Evolutionary conservation across 2,329 filamentous ascomycete genomes (phyloP).

Genomic region (Scedosporium minutisporum): DNA sequence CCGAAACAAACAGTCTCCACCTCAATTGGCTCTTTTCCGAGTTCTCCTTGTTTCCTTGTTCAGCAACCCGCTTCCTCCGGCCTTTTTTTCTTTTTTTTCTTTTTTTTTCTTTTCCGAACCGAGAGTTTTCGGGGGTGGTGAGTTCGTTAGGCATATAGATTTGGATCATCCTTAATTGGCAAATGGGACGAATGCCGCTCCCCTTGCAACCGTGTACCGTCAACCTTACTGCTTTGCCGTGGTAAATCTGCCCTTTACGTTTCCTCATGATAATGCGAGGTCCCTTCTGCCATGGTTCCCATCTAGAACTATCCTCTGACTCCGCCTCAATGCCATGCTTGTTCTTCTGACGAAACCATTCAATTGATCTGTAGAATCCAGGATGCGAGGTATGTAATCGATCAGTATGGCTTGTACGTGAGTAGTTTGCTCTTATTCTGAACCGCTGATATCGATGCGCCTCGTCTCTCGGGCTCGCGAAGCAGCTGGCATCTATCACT

Average conservation of each 20-base stretch:
- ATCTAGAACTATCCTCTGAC: too few relatives aligned
- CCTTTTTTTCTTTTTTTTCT: not conserved
- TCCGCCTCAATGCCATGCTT: too few relatives aligned
- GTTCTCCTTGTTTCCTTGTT: not conserved
- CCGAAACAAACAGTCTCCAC: not conserved
- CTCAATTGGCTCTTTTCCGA: not conserved
- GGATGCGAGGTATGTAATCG: too few relatives aligned
- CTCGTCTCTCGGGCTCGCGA: too few relatives aligned
- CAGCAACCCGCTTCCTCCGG: not conserved
- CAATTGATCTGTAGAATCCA: too few relatives aligned
- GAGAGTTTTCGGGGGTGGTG: not conserved
- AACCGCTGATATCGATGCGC: too few relatives aligned
- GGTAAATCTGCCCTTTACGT: not conserved
- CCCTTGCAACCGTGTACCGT: not conserved
- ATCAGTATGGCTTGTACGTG: too few relatives aligned
- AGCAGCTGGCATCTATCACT: too few relatives aligned
- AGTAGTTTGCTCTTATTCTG: too few relatives aligned
- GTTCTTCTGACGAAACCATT: too few relatives aligned
- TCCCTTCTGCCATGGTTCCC: too few relatives aligned
- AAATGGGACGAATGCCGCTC: not conserved
- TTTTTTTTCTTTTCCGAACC: not conserved
- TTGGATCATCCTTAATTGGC: not conserved
- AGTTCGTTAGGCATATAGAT: not conserved
- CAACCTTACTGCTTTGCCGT: not conserved
- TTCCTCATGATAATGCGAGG: not conserved